Evolutionary conservation across 2,329 filamentous ascomycete species (phyloP), one percentile per base, ranked within the genome.

Genomic region (Canariomyces notabilis): DNA sequence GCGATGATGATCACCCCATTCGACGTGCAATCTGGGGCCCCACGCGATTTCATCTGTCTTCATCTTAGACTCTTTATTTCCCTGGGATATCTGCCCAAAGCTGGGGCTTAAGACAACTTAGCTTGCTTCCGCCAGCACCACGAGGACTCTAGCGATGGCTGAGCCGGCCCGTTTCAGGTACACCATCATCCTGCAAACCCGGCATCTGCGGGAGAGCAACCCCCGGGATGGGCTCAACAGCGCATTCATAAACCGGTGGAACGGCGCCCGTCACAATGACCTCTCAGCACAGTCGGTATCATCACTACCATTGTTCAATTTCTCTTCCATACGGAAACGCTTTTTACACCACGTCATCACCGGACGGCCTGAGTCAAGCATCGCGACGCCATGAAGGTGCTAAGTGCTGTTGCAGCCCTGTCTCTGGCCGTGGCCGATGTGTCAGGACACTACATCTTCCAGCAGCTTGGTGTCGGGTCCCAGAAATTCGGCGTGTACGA

Each of bases 371-470:
- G n/a, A n/a, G n/a, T n/a, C n/a, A n/a, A n/a, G n/a, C n/a, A n/a
- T n/a, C n/a, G n/a, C n/a, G n/a, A n/a, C n/a, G n/a, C 15, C 23
- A 62, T 41, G 45, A 70, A 68, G 66, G 53, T 50, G 50, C 44
- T 63, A 52, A 34, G 53, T 38, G 54, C 55, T 52, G 32, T 65
- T 45, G 58, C 59, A 8, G 60, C 58, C 41, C 56, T 65, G 37
- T 59, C 63, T 9, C 57, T 69, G 9, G 62, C 60, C 34, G 58
- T 56, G 19, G 59, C 59, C 47, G 50, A 61, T 11, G 67, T 59
- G 6, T 64, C 63, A 2, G 67, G 59, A 2, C 67, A 70, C 50
- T 71, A 71, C 61, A 68, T 70, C 53, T 70, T 70, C 60, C 61
- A 69, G 50, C 61, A 66, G 50, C 52, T 70, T 37, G 60, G 59